These are phyloP conservation scores for Fragilariopsis cylindrus DNA, from an alignment of 108 stramenopile species.

Conservation along the genomic window DNA sequence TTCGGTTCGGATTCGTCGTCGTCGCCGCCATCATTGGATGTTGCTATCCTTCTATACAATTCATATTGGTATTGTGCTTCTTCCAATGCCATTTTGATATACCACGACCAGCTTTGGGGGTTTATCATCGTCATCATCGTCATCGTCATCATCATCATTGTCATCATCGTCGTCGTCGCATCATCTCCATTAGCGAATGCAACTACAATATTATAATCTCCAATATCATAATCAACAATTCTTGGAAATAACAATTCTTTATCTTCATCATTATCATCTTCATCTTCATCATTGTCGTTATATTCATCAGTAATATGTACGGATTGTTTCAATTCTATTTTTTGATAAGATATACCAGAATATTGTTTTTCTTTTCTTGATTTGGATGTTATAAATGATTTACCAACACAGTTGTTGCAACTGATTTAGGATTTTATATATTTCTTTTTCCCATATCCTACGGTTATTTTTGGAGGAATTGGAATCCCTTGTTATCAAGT, in stretches of 20 bases:
- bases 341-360: no score
- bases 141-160: no score
- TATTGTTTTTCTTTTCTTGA: no score
- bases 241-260: neutral
- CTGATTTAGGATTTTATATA: neutral
- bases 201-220: neutral
- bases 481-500: neutral
- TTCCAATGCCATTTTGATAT: constrained; percentile 4
- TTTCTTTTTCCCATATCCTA: neutral
- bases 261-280: neutral
- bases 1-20: no score
- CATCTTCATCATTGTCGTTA: neutral
- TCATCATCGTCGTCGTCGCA: no score
- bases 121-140: no score
- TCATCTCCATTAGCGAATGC: neutral
- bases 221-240: constrained; percentile 2
- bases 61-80: constrained; percentile 1
- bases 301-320: neutral
- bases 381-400: no score
- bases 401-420: neutral
- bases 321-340: neutral
- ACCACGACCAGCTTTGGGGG: neutral
- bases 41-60: neutral
- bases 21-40: neutral
- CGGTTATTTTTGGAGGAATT: neutral